Conservation (phyloP, 2,329 filamentous ascomycete genomes). For the Aureobasidium subglaciale region DNA sequence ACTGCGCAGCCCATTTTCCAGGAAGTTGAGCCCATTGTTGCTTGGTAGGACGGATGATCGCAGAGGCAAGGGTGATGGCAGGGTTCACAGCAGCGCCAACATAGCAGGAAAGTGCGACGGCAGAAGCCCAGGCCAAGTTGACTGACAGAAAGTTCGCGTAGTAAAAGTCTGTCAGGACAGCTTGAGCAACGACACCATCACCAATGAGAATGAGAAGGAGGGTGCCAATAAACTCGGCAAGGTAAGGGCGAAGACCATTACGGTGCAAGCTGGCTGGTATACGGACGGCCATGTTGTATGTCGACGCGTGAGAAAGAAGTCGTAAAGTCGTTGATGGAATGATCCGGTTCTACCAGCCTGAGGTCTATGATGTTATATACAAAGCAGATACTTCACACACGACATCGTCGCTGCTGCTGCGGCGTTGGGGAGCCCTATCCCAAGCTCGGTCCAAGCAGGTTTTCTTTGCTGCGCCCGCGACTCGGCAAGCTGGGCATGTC, state of each 20-base stretch:
- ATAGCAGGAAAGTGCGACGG: constrained; percentile 5
- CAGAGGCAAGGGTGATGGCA: constrained; percentile 1
- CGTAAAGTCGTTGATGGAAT: not conserved
- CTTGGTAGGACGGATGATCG: constrained; percentile 3
- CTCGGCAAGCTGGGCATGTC: constrained; percentile 9
- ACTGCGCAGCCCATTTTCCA: not conserved
- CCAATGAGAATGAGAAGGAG: constrained; percentile 11
- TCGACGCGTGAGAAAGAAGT: not conserved
- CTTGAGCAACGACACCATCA: constrained; percentile 10
- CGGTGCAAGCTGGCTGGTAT: constrained; percentile 2
- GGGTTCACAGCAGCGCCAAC: constrained; percentile 4
- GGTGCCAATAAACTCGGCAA: constrained; percentile 11
- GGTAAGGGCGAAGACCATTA: not conserved
- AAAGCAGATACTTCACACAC: not conserved
- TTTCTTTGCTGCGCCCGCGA: not conserved
- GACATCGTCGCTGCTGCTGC: not conserved
- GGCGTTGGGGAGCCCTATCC: not conserved
- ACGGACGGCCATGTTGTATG: not conserved
- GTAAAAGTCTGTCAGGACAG: constrained; percentile 1
- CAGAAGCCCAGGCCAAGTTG: constrained; percentile 9
- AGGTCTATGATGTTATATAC: not conserved
- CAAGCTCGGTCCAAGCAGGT: constrained; percentile 8
- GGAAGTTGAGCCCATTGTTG: not conserved
- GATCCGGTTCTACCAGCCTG: not conserved
- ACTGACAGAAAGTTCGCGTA: constrained; percentile 5